Base-by-base conservation (phyloP, 306 rosid species). In the Dicorynia guianensis region DNA sequence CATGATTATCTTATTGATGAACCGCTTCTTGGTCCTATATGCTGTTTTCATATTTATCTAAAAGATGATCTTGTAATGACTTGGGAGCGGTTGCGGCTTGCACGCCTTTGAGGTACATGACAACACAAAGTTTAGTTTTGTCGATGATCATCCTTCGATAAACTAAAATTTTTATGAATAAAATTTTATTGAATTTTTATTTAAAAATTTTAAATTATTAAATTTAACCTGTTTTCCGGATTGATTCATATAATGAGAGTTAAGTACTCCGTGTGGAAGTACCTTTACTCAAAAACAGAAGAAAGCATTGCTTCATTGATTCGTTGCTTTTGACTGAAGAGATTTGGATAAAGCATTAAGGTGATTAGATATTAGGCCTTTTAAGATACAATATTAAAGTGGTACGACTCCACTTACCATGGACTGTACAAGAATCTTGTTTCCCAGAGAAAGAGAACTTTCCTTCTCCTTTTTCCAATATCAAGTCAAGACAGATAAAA, bases 11-110 rank as follows among this genome's bases (percentile, higher is more conserved):
- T 5, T 47, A 56, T 74, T 69, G 70, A 48, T 71, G 33, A 79
- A 57, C 68, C 30, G 25, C 52, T 43, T 63, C 50, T 63, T 40
- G 67, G 71, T 39, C 5, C 38, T n/a, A 65, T 69, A 34, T 38
- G 43, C 61, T 48, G 20, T 56, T 13, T 64, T 49, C 63, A 13
- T 66, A 50, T 48, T 36, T 19, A 46, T 63, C 17, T 4, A 38
- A 7, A 25, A 25, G 30, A 1, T 25, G 30, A 1, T 25, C 30
- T 25, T 10, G 9, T 40, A 5, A 40, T 40, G 46, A 7, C 9
- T 40, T 40, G 46, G 2, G 9, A 56, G 15, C 69, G 63, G 43
- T 36, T 39, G 34, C 44, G 19, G 8, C 57, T n/a, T 12, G 48
- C 63, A 47, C 44, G 13, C 64, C 39, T 48, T 49, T 57, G 34